phyloP scores from a whole-genome alignment of 2,329 filamentous ascomycete species.

The Colletotrichum zoysiae region DNA sequence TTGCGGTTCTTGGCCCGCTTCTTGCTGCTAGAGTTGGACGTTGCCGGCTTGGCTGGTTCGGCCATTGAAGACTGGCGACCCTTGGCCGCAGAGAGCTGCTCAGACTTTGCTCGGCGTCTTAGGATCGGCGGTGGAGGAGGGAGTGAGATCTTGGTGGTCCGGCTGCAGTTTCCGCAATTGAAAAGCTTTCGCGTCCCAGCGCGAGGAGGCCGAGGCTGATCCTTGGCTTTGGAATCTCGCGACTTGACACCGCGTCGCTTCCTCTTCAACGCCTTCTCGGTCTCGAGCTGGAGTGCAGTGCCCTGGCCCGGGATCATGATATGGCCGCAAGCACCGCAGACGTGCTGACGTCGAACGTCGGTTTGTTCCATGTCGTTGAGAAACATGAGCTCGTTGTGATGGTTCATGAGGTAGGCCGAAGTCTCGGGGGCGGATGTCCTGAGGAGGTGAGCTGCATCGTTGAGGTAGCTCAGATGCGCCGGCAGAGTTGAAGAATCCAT shows the following conservation, averaged over 20 bases:
- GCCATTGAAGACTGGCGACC: conserved; percentile 7
- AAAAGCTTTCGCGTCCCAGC: conserved; percentile 35
- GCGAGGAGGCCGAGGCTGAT: conserved; percentile 4
- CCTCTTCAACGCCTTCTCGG: conserved; percentile 63
- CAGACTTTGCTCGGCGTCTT: conserved; percentile 47
- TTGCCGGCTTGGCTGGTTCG: conserved; percentile 44
- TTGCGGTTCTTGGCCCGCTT: conserved; percentile 75
- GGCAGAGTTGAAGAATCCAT: conserved; percentile 30
- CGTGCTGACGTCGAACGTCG: conserved; percentile 65
- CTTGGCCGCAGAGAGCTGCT: conserved; percentile 21
- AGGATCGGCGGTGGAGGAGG: conserved; percentile 25
- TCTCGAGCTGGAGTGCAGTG: conserved; percentile 55
- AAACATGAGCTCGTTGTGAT: conserved; percentile 63
- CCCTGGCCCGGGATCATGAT: conserved; percentile 68
- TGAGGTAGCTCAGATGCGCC: conserved; percentile 59
- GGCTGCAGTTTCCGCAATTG: conserved; percentile 36
- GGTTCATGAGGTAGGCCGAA: conserved; percentile 71
- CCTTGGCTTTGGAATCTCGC: conserved; percentile 11
- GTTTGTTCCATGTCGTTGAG: conserved; percentile 58
- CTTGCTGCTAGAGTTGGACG: conserved; percentile 70
- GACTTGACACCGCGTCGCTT: conserved; percentile 36
- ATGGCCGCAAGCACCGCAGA: conserved; percentile 71
- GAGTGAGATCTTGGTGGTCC: conserved; percentile 33
- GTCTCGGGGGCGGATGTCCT: conserved; percentile 64
- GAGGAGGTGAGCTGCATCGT: conserved; percentile 71